phyloP scores from a whole-genome alignment of 176 grass and related monocot species.

The Ensete ventricosum region DNA sequence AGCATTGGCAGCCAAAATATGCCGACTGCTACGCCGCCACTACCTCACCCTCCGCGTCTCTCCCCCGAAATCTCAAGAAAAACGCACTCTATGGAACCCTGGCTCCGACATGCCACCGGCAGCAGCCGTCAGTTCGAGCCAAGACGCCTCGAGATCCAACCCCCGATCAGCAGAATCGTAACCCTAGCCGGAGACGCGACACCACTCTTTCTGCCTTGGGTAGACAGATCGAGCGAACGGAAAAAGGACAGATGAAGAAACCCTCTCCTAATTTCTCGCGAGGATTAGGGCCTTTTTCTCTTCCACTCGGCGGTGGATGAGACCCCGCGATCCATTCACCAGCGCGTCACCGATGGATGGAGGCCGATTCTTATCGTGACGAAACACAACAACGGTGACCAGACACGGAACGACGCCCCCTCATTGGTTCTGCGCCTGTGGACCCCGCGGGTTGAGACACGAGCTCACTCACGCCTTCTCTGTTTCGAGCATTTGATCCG shows the following conservation, averaged over 20 bases:
- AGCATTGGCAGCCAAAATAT: conserved; percentile 4
- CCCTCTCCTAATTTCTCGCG: background rate
- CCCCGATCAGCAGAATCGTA: background rate
- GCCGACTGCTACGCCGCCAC: background rate
- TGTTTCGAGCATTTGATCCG: no score
- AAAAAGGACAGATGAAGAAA: background rate
- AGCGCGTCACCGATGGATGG: no score
- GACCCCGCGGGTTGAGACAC: no score
- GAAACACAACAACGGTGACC: no score
- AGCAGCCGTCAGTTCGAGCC: background rate
- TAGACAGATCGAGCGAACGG: background rate
- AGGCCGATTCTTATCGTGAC: no score
- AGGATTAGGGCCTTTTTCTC: background rate
- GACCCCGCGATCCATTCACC: background rate
- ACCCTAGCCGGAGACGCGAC: background rate
- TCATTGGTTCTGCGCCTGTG: no score
- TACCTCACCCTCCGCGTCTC: background rate
- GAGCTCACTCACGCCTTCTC: no score
- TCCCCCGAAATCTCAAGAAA: background rate
- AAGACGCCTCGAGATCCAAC: background rate
- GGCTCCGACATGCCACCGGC: background rate
- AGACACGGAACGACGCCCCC: no score
- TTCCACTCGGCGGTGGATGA: background rate
- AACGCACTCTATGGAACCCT: background rate
- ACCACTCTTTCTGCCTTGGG: background rate